A percentile compares a stretch with the other conserved stretches of the same genome.
Conservation (phyloP, 805 yeast species). For the Barnettozyma sucrosica region DNA sequence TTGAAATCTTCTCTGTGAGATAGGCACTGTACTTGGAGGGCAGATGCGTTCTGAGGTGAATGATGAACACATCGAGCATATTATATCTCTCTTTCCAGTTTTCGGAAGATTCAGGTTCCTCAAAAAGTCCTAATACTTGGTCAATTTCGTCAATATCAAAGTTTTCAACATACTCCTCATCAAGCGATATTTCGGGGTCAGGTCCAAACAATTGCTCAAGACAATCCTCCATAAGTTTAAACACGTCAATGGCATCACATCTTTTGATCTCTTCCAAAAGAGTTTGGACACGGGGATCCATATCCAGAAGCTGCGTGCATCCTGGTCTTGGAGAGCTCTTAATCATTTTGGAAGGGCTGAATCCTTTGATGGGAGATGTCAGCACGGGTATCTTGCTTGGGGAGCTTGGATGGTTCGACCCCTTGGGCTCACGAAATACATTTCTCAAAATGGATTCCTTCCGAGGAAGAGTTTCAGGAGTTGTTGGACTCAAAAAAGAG, state of each 20-base stretch:
- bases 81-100: slow-evolving; percentile 18
- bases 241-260: neutral
- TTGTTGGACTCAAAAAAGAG: neutral
- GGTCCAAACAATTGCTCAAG: slow-evolving; percentile 16
- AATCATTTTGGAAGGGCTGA: neutral
- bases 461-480: slow-evolving; percentile 4
- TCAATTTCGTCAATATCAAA: slow-evolving; percentile 12
- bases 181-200: slow-evolving; percentile 15
- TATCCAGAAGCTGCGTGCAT: neutral
- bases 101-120: slow-evolving; percentile 18
- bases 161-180: slow-evolving; percentile 4
- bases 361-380: neutral
- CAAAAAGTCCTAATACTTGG: slow-evolving; percentile 4
- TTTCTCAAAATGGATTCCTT: slow-evolving; percentile 7
- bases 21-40: slow-evolving; percentile 12
- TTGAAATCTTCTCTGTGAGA: slow-evolving; percentile 13
- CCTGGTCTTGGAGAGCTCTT: neutral
- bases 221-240: slow-evolving; percentile 10
- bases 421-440: slow-evolving; percentile 4
- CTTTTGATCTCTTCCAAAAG: neutral
- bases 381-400: slow-evolving; percentile 1
- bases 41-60: slow-evolving; percentile 14
- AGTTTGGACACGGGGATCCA: neutral
- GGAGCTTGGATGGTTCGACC: neutral
- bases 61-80: slow-evolving; percentile 19